Base-by-base conservation (phyloP, 2,329 filamentous ascomycete genomes). In the Geoglossum cookeanum region DNA sequence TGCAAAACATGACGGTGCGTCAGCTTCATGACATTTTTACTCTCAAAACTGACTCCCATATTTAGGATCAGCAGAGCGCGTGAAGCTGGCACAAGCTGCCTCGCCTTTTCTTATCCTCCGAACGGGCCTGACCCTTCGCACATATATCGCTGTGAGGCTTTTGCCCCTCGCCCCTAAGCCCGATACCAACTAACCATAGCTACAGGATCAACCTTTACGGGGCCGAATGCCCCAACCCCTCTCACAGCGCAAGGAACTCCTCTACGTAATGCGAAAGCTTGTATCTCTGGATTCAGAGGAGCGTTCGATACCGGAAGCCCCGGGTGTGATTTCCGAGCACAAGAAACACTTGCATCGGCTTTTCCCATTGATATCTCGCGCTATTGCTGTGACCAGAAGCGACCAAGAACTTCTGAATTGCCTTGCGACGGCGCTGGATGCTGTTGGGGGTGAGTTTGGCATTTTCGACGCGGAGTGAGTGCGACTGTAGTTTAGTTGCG, bases 181-280 rank as follows among this genome's bases (percentile, higher is more conserved):
- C 29, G 30, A 17, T 35, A 29, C 57, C 29, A 55, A 42, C 42
- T 33, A 8, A 44, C 22, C 42, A 30, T 9, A 13, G 57, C 35
- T 11, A 53, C 58, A 49, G 45, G 92, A 98, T 68, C 91, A 96
- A 66, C 90, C 91, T 0, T 74, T 98, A 22, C 78, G 92, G 13
- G 90, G 92, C 0, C 78, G 83, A 55, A 92, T 94, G 81, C 92
- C 92, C 3, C 87, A 92, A 67, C 91, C 91, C 0, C 74, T 87
- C 4, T 83, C 81, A 7, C 87, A 95, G 65, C 78, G 87, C 48
- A 83, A 79, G 60, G 92, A 95, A 66, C 71, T 98, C 9, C 67
- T 85, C 3, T 84, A 86, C 64, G 75, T 90, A 29, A 72, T 97
- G 17, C 70, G 73, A 54, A 74, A 79, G 51, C 72, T 95, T 37